Base-by-base conservation (phyloP, 2,329 filamentous ascomycete species). In the Eutypa lata region DNA sequence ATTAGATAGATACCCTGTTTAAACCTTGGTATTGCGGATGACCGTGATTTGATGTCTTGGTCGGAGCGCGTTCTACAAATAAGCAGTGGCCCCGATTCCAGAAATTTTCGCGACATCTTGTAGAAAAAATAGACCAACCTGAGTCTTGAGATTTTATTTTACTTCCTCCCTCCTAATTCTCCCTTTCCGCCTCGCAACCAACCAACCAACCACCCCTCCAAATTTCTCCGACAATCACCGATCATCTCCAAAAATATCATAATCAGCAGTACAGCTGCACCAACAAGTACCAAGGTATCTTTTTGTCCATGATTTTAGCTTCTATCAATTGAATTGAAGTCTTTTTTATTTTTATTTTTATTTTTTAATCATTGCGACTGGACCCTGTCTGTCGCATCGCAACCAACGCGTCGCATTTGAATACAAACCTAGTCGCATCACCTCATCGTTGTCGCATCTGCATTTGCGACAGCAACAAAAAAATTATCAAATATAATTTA, bases 41-140 rank as follows among this genome's bases (percentile, higher is more conserved):
- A 56, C 59, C 57, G 62, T 67, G 62, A 64, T 65, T 66, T 63
- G 57, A 56, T 52, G 52, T 50, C 52, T 58, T 57, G 58, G 59
- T 60, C 57, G 59, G n/a, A 61, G 62, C 62, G 66, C 67, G 64
- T 70, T 65, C 66, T 73, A 74, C 71, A 73, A 73, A 73, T 73
- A 73, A 70, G 66, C 71, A 68, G 67, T 64, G 63, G 67, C 69
- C 70, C 70, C 71, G 64, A 69, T 65, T 62, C 66, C 65, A 65
- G 61, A 68, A 66, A 64, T 68, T 70, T 65, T 69, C 66, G 68
- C 65, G 67, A 65, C 57, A 52, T 53, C 55, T 56, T 54, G 55
- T 58, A 48, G 40, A 47, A 64, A 65, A 68, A 65, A 64, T 62
- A 61, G 60, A 64, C 60, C 58, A 45, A 45, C 66, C 65, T 64